Evolutionary conservation across 208 protist species (phyloP).

Genomic region (Hexamita inflata): DNA sequence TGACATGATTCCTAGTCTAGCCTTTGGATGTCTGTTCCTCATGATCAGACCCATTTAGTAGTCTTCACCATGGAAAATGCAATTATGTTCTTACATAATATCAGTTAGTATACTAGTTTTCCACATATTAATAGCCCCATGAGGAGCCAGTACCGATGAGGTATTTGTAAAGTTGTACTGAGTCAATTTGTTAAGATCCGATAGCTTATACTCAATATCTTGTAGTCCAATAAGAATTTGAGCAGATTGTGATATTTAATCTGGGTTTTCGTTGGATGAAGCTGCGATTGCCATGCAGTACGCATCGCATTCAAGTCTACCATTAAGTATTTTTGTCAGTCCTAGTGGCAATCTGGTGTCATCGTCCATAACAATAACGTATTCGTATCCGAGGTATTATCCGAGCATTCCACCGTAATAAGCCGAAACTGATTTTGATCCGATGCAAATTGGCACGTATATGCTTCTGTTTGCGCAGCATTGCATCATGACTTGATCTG

Average conservation of each 20-base stretch:
- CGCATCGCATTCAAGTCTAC: conserved; percentile 19
- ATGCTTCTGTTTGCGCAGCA: not conserved
- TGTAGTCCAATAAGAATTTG: conserved; percentile 4
- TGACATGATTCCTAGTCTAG: not conserved
- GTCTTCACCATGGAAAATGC: conserved; percentile 33
- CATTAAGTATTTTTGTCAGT: not conserved
- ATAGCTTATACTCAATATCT: conserved; percentile 32
- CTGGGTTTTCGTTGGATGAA: conserved; percentile 2
- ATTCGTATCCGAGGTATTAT: conserved; percentile 23
- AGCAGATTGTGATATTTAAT: not conserved
- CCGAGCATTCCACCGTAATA: conserved; percentile 22
- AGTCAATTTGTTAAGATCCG: conserved; percentile 23
- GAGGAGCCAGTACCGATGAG: conserved; percentile 27
- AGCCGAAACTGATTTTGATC: conserved; percentile 13
- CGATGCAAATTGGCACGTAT: conserved; percentile 18
- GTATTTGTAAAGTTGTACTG: conserved; percentile 1
- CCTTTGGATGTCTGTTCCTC: not conserved
- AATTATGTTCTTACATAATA: conserved; percentile 30
- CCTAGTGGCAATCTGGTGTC: conserved; percentile 11
- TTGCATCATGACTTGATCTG: conserved; percentile 22
- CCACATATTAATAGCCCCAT: conserved; percentile 35
- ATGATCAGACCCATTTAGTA: conserved; percentile 31
- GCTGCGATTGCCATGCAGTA: conserved; percentile 31
- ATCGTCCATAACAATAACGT: conserved; percentile 32
- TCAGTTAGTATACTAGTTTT: not conserved